phyloP scores from a whole-genome alignment of 345 rosid species.

The Aegle marmelos region DNA sequence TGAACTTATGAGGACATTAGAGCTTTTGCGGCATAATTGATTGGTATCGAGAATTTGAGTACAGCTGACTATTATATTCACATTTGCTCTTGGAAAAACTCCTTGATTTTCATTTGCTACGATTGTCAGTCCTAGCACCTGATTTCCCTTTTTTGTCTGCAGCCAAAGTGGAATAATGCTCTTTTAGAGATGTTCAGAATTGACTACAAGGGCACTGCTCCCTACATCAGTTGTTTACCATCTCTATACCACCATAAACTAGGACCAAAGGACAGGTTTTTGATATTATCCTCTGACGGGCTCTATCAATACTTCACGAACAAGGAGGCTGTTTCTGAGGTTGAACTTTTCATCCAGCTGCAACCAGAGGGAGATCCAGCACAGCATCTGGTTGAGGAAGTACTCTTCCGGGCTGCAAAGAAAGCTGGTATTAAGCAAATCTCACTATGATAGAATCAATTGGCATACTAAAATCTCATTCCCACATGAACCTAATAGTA shows the following conservation, averaged over 20 bases:
- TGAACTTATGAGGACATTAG: neutral
- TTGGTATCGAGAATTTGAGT: neutral
- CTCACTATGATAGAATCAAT: neutral
- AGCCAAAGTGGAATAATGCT: conserved; percentile 96
- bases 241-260: conserved; percentile 82
- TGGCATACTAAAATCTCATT: neutral
- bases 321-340: conserved; percentile 89
- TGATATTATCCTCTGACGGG: conserved; percentile 88
- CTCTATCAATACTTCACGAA: conserved; percentile 92
- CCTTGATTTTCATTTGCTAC: neutral
- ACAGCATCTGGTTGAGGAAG: conserved; percentile 87
- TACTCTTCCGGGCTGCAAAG: conserved; percentile 89
- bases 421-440: conserved; percentile 68
- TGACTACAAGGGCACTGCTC: conserved; percentile 75
- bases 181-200: conserved; percentile 90
- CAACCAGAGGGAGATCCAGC: conserved; percentile 99
- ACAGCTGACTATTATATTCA: neutral
- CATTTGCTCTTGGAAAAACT: neutral
- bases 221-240: conserved; percentile 81
- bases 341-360: conserved; percentile 72
- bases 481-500: neutral
- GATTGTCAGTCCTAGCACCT: conserved; percentile 4
- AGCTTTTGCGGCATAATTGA: neutral
- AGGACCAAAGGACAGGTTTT: conserved; percentile 75
- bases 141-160: conserved; percentile 20